phyloP scores from a whole-genome alignment of 2,329 filamentous ascomycete species.

The Nannizziopsis barbatae region DNA sequence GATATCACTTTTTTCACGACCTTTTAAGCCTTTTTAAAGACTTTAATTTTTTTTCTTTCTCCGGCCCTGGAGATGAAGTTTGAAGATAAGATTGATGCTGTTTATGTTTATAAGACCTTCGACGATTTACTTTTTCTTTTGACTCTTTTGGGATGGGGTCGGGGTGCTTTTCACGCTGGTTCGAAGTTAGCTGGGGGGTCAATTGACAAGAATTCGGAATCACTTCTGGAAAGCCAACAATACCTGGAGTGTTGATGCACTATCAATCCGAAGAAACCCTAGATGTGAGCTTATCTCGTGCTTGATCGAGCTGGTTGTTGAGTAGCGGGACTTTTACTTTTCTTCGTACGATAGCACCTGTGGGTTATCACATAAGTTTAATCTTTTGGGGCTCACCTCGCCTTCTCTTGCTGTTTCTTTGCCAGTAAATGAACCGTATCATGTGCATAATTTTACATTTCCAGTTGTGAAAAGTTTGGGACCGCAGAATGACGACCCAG shows the following conservation, averaged over 20 bases:
- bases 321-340: background rate
- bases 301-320: conserved; percentile 11
- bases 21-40: background rate
- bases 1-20: conserved; percentile 6
- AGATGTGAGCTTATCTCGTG: conserved; percentile 3
- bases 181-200: conserved; percentile 1
- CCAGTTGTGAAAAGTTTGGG: too few species aligned
- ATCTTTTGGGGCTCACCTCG: background rate
- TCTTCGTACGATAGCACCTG: conserved; percentile 2
- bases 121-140: conserved; percentile 2
- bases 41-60: background rate
- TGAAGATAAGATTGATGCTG: conserved; percentile 8
- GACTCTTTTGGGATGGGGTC: background rate
- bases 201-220: background rate
- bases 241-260: conserved; percentile 1
- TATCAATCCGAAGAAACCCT: background rate
- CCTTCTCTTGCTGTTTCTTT: background rate
- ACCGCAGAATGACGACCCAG: too few species aligned
- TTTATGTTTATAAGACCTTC: conserved; percentile 10
- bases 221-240: background rate
- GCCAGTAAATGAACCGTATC: background rate
- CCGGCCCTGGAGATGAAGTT: background rate
- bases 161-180: conserved; percentile 1
- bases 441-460: too few species aligned
- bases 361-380: background rate